A percentile compares a stretch with the other conserved stretches of the same genome.
Conservation (phyloP, 441 rosid species). For the Erodium moschatum region DNA sequence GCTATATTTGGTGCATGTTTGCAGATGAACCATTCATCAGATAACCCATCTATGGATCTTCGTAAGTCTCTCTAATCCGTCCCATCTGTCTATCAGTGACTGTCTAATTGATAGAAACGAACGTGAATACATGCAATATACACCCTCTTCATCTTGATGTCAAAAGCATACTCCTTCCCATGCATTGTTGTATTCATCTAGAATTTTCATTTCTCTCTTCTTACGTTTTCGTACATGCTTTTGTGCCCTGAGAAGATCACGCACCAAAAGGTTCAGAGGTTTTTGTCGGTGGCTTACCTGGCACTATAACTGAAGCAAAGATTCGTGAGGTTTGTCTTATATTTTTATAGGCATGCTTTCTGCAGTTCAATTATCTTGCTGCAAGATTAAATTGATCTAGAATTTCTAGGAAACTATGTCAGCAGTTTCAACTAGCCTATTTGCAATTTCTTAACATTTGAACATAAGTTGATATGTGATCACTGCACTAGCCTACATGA, state of each 20-base stretch:
- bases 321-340: conserved; percentile 15
- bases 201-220: not conserved
- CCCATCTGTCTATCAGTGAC: not conserved
- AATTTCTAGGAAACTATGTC: not conserved
- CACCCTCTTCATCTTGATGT: not conserved
- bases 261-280: conserved; percentile 13
- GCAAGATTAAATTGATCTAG: not conserved
- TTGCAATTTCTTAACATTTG: not conserved
- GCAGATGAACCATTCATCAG: conserved; percentile 12
- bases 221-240: not conserved
- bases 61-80: conserved; percentile 10
- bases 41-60: conserved; percentile 10
- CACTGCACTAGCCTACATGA: not conserved
- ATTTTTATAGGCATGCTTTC: not conserved
- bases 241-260: conserved; percentile 10
- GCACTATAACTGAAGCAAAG: conserved; percentile 13
- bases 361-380: not conserved
- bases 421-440: not conserved
- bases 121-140: conserved; percentile 1
- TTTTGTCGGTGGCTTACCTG: conserved; percentile 16
- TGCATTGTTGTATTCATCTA: not conserved
- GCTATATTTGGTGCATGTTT: conserved; percentile 7
- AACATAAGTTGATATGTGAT: not conserved
- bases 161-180: not conserved
- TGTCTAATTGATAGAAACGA: not conserved